Percentiles rank a stretch among this genome's conserved stretches.
Conservation (phyloP, 2,329 filamentous ascomycete genomes). For the Epichloe scottii region DNA sequence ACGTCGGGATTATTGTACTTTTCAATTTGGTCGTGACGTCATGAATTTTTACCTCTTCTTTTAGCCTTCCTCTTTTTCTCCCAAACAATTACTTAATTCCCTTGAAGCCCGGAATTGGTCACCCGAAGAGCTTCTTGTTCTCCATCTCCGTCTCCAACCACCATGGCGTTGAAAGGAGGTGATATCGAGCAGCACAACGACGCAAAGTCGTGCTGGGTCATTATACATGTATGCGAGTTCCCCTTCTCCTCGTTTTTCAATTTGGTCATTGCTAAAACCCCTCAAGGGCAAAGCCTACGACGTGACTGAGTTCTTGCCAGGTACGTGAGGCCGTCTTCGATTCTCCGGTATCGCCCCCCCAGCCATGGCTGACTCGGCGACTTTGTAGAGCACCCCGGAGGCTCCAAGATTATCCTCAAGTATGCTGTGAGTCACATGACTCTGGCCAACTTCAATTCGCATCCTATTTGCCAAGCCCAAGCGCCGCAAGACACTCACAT, state of each 20-base stretch:
- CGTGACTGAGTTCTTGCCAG: slow-evolving; percentile 78
- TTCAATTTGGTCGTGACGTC: neutral
- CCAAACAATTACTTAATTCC: too few relatives aligned
- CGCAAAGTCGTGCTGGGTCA: slow-evolving; percentile 81
- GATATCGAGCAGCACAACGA: slow-evolving; percentile 61
- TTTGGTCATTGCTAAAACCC: neutral
- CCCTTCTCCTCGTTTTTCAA: neutral
- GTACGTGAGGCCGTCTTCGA: slow-evolving; percentile 25
- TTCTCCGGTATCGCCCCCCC: neutral
- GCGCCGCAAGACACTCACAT: too few relatives aligned
- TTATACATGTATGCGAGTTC: slow-evolving; percentile 53
- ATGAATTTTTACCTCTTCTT: neutral
- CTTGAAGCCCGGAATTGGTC: too few relatives aligned
- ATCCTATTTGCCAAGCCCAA: too few relatives aligned
- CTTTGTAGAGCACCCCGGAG: slow-evolving; percentile 66
- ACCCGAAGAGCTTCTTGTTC: too few relatives aligned
- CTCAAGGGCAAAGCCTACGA: slow-evolving; percentile 69
- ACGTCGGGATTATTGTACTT: too few relatives aligned
- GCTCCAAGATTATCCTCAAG: slow-evolving; percentile 87
- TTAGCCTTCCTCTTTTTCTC: too few relatives aligned
- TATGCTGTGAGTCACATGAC: slow-evolving; percentile 49
- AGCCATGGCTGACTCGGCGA: neutral
- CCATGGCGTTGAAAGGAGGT: slow-evolving; percentile 35
- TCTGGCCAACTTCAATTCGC: neutral
- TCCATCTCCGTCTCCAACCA: neutral